phyloP scores from a whole-genome alignment of 2,329 filamentous ascomycete species.

The Tricladium varicosporioides region DNA sequence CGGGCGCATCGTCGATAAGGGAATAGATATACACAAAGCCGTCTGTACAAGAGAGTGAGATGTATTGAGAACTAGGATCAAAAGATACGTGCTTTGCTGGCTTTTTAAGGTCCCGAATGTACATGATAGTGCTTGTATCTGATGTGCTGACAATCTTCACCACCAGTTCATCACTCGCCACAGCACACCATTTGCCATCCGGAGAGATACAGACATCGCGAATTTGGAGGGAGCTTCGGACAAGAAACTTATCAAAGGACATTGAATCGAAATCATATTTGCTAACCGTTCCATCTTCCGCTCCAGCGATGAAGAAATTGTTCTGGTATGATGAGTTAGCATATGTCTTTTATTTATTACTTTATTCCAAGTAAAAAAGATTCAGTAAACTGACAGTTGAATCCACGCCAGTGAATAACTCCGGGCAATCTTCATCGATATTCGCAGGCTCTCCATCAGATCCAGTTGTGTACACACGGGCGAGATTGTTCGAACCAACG shows the following conservation, averaged over 20 bases:
- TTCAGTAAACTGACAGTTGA: slow-evolving; percentile 50
- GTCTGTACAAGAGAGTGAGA: slow-evolving; percentile 83
- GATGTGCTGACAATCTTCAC: slow-evolving; percentile 84
- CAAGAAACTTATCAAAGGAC: slow-evolving; percentile 75
- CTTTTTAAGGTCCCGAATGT: slow-evolving; percentile 78
- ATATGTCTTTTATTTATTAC: too few species aligned
- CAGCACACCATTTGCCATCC: slow-evolving; percentile 83
- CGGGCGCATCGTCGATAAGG: slow-evolving; percentile 71
- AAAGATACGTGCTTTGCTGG: slow-evolving; percentile 92
- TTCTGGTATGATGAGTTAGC: slow-evolving; percentile 45
- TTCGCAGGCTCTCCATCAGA: slow-evolving; percentile 90
- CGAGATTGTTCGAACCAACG: slow-evolving; percentile 88
- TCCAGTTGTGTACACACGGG: slow-evolving; percentile 87
- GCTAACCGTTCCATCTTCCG: slow-evolving; percentile 94
- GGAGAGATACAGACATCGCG: slow-evolving; percentile 81
- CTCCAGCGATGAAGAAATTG: slow-evolving; percentile 82
- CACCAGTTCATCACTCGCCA: slow-evolving; percentile 92
- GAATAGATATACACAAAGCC: slow-evolving; percentile 91
- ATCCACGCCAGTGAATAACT: slow-evolving; percentile 78
- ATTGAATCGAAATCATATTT: slow-evolving; percentile 79
- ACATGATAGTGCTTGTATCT: slow-evolving; percentile 73
- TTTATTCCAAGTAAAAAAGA: slow-evolving; percentile 13
- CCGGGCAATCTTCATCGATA: slow-evolving; percentile 78
- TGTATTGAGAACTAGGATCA: slow-evolving; percentile 72
- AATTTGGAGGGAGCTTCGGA: slow-evolving; percentile 80